These are phyloP conservation scores for Pseudogymnoascus sp. DNA, from an alignment of 2,329 filamentous ascomycete genomes.

Conservation along the genomic window DNA sequence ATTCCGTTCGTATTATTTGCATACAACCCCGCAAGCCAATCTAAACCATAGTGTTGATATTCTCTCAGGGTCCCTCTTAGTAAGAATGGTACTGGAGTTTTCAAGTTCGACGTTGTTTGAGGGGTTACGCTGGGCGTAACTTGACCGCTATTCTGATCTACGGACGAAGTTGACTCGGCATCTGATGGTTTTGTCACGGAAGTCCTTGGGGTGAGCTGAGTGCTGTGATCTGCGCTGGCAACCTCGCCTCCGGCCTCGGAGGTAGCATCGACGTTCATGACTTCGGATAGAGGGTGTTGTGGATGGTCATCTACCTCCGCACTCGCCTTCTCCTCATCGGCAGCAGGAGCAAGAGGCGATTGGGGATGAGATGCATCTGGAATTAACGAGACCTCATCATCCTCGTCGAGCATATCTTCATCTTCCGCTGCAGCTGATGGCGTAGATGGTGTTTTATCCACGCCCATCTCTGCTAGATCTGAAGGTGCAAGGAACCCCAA, in stretches of 20 bases:
- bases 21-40: slow-evolving; percentile 93
- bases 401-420: slow-evolving; percentile 14
- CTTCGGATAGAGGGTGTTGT: slow-evolving; percentile 8
- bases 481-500: slow-evolving; percentile 28
- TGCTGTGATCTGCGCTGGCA: slow-evolving; percentile 29
- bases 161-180: slow-evolving; percentile 28
- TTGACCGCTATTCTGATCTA: slow-evolving; percentile 27
- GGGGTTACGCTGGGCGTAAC: slow-evolving; percentile 33
- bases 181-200: slow-evolving; percentile 28
- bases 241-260: slow-evolving; percentile 11
- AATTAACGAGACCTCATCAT: slow-evolving; percentile 27
- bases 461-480: slow-evolving; percentile 29
- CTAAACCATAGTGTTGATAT: slow-evolving; percentile 93
- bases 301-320: not conserved
- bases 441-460: slow-evolving; percentile 15
- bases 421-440: slow-evolving; percentile 9
- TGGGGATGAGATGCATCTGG: slow-evolving; percentile 23
- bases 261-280: slow-evolving; percentile 1
- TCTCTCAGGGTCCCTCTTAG: slow-evolving; percentile 83
- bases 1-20: slow-evolving; percentile 92
- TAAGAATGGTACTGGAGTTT: slow-evolving; percentile 72
- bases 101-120: slow-evolving; percentile 35
- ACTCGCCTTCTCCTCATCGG: not conserved
- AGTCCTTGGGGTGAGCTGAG: slow-evolving; percentile 31
- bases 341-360: not conserved